Conservation (phyloP, 2,329 filamentous ascomycete genomes). For the Cladobotryum mycophilum region DNA sequence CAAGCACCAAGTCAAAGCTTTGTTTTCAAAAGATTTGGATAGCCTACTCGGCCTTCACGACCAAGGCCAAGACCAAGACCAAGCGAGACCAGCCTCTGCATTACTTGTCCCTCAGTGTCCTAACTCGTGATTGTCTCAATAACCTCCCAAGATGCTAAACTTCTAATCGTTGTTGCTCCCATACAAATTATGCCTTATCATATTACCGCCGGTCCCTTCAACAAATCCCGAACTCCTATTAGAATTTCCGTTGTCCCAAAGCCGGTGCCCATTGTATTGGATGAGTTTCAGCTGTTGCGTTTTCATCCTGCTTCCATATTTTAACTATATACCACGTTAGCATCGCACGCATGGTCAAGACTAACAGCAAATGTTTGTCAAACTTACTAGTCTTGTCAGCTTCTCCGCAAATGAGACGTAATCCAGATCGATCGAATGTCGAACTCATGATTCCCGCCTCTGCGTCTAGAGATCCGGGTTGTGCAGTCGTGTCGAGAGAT, state of each 20-base stretch:
- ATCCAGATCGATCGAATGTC: slow-evolving; percentile 82
- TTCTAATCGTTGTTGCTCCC: too few species aligned
- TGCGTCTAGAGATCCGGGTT: slow-evolving; percentile 88
- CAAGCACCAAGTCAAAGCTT: too few species aligned
- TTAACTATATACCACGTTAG: slow-evolving; percentile 52
- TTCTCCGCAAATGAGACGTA: slow-evolving; percentile 88
- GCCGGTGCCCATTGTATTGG: slow-evolving; percentile 89
- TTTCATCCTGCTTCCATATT: slow-evolving; percentile 91
- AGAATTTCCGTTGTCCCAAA: slow-evolving; percentile 70
- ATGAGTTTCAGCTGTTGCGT: slow-evolving; percentile 84
- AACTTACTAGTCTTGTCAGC: slow-evolving; percentile 82
- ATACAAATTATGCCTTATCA: too few species aligned
- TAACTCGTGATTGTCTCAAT: too few species aligned
- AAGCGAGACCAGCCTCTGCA: too few species aligned
- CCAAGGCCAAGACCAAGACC: too few species aligned
- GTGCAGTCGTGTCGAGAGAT: slow-evolving; percentile 80
- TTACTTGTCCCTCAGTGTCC: too few species aligned
- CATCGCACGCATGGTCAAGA: background rate
- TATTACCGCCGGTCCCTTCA: too few species aligned
- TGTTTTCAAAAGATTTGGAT: too few species aligned
- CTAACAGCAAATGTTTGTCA: background rate
- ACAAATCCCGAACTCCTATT: slow-evolving; percentile 13
- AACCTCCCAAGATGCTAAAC: too few species aligned
- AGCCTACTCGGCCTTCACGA: too few species aligned
- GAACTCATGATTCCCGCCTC: slow-evolving; percentile 93